Percentiles rank a stretch among this genome's conserved stretches.
These are phyloP conservation scores for Ilex paraguariensis DNA, from an alignment of 305 asterid species.

Conservation along the genomic window DNA sequence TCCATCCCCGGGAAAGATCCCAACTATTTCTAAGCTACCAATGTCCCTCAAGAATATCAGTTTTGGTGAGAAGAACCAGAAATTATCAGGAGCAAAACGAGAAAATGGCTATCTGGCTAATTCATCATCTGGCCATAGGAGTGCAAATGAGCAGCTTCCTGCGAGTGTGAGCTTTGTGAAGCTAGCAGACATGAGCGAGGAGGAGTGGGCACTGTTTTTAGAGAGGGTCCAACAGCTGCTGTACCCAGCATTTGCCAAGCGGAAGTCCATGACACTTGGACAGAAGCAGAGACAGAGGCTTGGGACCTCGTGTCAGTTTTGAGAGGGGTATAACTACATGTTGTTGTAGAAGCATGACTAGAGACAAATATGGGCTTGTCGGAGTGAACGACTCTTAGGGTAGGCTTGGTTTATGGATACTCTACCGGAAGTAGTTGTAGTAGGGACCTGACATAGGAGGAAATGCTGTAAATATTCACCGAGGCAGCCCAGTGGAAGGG, in stretches of 20 bases:
- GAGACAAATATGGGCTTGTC: slow-evolving; percentile 35
- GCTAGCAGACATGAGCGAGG: slow-evolving; percentile 79
- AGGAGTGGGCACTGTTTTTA: slow-evolving; percentile 73
- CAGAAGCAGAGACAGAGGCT: slow-evolving; percentile 93
- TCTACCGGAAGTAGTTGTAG: slow-evolving; percentile 20
- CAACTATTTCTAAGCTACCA: slow-evolving; percentile 44
- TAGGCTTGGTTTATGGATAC: slow-evolving; percentile 28
- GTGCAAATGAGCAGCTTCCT: slow-evolving; percentile 93
- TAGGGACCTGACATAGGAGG: slow-evolving; percentile 13
- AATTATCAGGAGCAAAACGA: slow-evolving; percentile 39
- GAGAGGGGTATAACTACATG: slow-evolving; percentile 36
- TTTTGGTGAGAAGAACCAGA: slow-evolving; percentile 58
- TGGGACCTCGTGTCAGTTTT: slow-evolving; percentile 99
- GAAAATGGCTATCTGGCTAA: slow-evolving; percentile 32
- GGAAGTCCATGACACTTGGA: slow-evolving; percentile 49
- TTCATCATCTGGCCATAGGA: slow-evolving; percentile 75
- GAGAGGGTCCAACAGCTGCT: slow-evolving; percentile 81
- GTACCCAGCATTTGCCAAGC: slow-evolving; percentile 58
- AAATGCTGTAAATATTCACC: slow-evolving; percentile 61
- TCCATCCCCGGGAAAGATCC: slow-evolving; percentile 23
- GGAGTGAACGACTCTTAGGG: slow-evolving; percentile 26
- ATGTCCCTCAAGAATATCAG: slow-evolving; percentile 48
- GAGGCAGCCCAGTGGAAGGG: slow-evolving; percentile 32
- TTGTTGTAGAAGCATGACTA: slow-evolving; percentile 12
- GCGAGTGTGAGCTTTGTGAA: slow-evolving; percentile 76